Evolutionary conservation across 2,329 filamentous ascomycete genomes (phyloP), one percentile per base, ranked within the genome.

Genomic region (Penicillium sclerotigenum): DNA sequence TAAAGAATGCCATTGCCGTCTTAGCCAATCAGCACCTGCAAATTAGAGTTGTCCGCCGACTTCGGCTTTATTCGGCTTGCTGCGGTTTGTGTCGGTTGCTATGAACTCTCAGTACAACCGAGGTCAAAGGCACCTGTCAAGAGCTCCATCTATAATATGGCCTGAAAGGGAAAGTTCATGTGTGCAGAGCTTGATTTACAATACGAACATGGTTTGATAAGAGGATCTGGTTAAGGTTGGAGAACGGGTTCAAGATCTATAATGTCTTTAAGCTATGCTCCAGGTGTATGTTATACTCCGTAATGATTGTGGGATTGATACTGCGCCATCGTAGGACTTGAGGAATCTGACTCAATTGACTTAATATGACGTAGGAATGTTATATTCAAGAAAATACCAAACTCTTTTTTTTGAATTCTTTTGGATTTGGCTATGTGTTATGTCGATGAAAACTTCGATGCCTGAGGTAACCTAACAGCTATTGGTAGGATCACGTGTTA

Each of bases 11-110:
- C 16, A 36, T 10, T 11, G 18, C 20, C 14, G 0, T 9, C 1
- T 28, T 34, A 20, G n/a, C 63, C 58, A 63, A 63, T 64, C 49
- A 63, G 16, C 10, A 10, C 1, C 13, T 11, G 14, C 11, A 16
- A 46, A 49, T 57, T 36, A 3, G 22, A 29, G 20, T 33, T 57
- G 50, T 45, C 57, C 42, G 58, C 62, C 63, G 63, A 65, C 52
- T 48, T 65, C 63, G 63, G 61, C 62, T 59, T 14, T 24, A 20
- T 26, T 48, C 48, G 57, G 54, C 34, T 42, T 14, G 9, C 18
- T n/a, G 24, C 18, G 26, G 24, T 14, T 48, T 33, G 31, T 16
- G 40, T 59, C 56, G 52, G 42, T 16, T 29, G 54, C 22, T 46
- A 56, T 53, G 34, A 31, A n/a, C 26, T 29, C n/a, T n/a, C n/a